Evolutionary conservation across 208 protist species (phyloP), one percentile per base, ranked within the genome.

Genomic region (Phytomonas francai): DNA sequence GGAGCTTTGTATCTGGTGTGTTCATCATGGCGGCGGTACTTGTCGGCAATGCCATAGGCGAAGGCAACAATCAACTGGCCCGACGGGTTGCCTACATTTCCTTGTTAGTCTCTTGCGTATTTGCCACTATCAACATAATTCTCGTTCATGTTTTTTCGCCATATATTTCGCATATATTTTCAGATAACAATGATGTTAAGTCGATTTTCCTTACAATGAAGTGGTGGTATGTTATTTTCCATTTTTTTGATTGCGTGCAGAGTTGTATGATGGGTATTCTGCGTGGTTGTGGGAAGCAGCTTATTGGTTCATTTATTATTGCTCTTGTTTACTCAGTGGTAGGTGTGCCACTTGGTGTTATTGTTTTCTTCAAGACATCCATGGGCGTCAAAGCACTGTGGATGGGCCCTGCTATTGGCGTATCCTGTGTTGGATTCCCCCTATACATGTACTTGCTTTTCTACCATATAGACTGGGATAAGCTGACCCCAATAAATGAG

Each of bases 241-340:
- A 94, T 72, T 67, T 86, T 33, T 85, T 87, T 56, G 88, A 94
- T 65, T 72, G 70, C 34, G 33, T 87, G 14, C 88, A 94, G 68
- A 91, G 85, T 60, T 81, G 72, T 70, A 87, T 94, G 81, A 90
- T 91, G 85, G 88, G 88, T 16, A 73, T 94, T 16, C 64, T 94
- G 61, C 83, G 85, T 22, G 85, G 84, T 8, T 92, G 85, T 59
- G 85, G 88, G 14, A 49, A 80, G 69, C 85, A 94, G 76, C 59
- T 73, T 11, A 70, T 88, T n/a, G 84, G 84, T 27, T 81, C 84
- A 12, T 27, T 88, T 33, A 59, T 75, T 28, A 87, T 94, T 74
- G 73, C 79, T 28, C 28, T 92, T 7, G 78, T 90, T n/a, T 89
- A 84, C 72, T 80, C 76, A 36, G 58, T 94, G n/a, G 68, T 92